A percentile compares a stretch with the other conserved stretches of the same genome.
Evolutionary conservation across 2,329 filamentous ascomycete species (phyloP).

Genomic region (Ramichloridium luteum): DNA sequence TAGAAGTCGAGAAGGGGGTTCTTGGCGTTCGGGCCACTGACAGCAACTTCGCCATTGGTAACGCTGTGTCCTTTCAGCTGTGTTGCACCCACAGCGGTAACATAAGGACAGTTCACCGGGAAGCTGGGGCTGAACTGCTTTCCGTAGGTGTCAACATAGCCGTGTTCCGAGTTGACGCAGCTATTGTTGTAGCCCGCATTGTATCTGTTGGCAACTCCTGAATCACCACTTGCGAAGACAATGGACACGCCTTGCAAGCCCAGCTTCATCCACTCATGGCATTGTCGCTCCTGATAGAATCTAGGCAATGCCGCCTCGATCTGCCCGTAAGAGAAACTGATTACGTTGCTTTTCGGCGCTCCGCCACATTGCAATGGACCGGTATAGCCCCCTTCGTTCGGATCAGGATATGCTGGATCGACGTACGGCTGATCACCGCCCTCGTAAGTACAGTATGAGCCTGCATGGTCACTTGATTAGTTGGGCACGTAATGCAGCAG

Average conservation of each 20-base stretch:
- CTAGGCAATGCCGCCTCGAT: constrained; percentile 48
- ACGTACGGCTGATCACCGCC: constrained; percentile 13
- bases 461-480: constrained; percentile 1
- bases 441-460: constrained; percentile 13
- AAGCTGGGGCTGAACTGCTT: constrained; percentile 33
- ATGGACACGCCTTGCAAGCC: constrained; percentile 50
- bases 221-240: constrained; percentile 49
- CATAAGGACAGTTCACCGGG: constrained; percentile 36
- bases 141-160: constrained; percentile 27
- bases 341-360: constrained; percentile 31
- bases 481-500: no score
- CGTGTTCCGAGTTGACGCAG: constrained; percentile 28
- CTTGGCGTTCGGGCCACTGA: constrained; percentile 23
- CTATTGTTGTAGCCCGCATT: constrained; percentile 16
- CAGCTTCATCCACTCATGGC: constrained; percentile 50
- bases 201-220: constrained; percentile 36
- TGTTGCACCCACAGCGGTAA: constrained; percentile 39
- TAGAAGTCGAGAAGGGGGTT: constrained; percentile 29
- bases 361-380: constrained; percentile 14
- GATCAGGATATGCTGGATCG: constrained; percentile 10
- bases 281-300: constrained; percentile 47
- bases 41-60: constrained; percentile 24
- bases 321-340: constrained; percentile 53
- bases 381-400: constrained; percentile 6
- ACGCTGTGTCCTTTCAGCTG: constrained; percentile 27